Percentiles rank a stretch among this genome's conserved stretches.
These are phyloP conservation scores for Fusarium sublunatum DNA, from an alignment of 2,329 filamentous ascomycete genomes.

Conservation along the genomic window DNA sequence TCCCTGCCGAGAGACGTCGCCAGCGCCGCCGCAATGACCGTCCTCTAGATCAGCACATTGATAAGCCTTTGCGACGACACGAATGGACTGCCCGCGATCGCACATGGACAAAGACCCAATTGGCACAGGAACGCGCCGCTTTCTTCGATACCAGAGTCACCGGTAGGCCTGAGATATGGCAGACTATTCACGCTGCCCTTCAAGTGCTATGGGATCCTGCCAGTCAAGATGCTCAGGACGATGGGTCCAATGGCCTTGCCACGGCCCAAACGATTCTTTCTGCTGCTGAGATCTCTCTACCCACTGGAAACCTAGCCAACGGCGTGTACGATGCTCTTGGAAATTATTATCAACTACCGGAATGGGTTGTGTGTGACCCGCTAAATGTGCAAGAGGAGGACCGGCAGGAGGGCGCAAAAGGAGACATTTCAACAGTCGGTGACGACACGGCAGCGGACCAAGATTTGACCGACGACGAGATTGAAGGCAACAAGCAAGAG, in stretches of 20 bases:
- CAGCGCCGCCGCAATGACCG: constrained; percentile 50
- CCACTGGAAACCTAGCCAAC: constrained; percentile 76
- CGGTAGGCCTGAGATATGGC: constrained; percentile 83
- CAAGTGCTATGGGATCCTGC: constrained; percentile 73
- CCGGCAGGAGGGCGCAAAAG: constrained; percentile 41
- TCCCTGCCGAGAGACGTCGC: constrained; percentile 47
- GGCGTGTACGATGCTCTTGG: constrained; percentile 79
- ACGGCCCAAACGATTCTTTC: constrained; percentile 85
- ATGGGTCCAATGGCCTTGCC: constrained; percentile 58
- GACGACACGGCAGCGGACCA: constrained; percentile 56
- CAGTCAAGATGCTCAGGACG: constrained; percentile 50
- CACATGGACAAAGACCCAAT: constrained; percentile 74
- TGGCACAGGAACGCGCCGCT: constrained; percentile 78
- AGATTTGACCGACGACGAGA: constrained; percentile 54
- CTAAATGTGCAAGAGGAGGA: constrained; percentile 63
- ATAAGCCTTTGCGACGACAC: constrained; percentile 74
- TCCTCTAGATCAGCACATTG: constrained; percentile 73
- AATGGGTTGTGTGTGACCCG: constrained; percentile 76
- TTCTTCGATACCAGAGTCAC: constrained; percentile 94
- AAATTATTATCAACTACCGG: constrained; percentile 75
- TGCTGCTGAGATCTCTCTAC: constrained; percentile 80
- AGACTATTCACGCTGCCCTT: constrained; percentile 74
- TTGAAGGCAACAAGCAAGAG: constrained; percentile 60
- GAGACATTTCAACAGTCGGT: constrained; percentile 52
- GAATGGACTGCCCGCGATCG: constrained; percentile 72